Conservation (phyloP, 176 grass and related monocot species). For the Aegilops sharonensis region DNA sequence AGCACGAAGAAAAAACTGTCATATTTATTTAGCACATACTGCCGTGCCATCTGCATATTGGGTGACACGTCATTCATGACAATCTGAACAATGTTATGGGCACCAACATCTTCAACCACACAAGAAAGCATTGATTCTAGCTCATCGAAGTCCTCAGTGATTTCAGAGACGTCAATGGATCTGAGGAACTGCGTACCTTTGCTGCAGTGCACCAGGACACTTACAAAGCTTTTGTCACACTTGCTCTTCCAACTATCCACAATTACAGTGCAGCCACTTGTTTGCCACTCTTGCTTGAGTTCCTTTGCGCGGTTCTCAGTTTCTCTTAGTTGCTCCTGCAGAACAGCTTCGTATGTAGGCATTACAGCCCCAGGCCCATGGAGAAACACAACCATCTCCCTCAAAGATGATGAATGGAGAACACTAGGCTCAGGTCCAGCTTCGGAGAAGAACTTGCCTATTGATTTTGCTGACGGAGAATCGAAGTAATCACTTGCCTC, state of each 20-base stretch:
- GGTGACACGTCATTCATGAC: constrained; percentile 54
- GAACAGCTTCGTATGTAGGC: constrained; percentile 56
- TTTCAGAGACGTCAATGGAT: constrained; percentile 62
- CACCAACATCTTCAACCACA: constrained; percentile 65
- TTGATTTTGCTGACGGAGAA: constrained; percentile 35
- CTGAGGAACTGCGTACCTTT: constrained; percentile 66
- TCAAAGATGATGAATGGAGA: constrained; percentile 57
- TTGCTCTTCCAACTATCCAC: constrained; percentile 67
- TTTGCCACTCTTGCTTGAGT: constrained; percentile 59
- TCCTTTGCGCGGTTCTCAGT: constrained; percentile 34
- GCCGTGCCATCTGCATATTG: constrained; percentile 64
- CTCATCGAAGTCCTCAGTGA: constrained; percentile 51
- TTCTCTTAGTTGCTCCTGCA: constrained; percentile 63
- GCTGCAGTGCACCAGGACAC: constrained; percentile 63
- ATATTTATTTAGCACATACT: constrained; percentile 51
- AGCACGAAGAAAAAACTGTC: constrained; percentile 47
- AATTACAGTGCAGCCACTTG: constrained; percentile 66
- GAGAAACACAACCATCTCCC: constrained; percentile 48
- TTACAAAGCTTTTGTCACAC: constrained; percentile 46
- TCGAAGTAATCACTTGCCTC: constrained; percentile 33
- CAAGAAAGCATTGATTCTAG: constrained; percentile 41
- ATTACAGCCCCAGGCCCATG: constrained; percentile 25
- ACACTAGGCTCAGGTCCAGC: constrained; percentile 54
- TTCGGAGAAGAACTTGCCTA: constrained; percentile 70
- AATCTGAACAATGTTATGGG: constrained; percentile 65